These are phyloP conservation scores for Suillus alpinus DNA, from an alignment of 768 basidiomycete genomes.

Conservation along the genomic window DNA sequence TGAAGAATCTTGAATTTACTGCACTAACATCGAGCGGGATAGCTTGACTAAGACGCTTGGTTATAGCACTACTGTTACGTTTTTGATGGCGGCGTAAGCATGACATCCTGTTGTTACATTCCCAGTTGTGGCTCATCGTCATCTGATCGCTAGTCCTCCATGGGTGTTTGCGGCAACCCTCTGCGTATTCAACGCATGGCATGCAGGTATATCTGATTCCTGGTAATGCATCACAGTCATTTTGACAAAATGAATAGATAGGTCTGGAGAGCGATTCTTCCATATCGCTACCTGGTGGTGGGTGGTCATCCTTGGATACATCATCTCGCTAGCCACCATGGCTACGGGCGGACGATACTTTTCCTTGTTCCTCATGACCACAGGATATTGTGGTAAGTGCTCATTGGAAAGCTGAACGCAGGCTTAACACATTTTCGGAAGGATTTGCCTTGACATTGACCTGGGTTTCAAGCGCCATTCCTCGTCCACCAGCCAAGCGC, in stretches of 20 bases:
- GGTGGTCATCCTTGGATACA: conserved; percentile 57
- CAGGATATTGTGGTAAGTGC: conserved; percentile 42
- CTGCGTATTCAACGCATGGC: conserved; percentile 51
- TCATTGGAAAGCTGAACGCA: background rate
- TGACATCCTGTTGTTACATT: background rate
- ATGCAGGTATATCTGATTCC: conserved; percentile 39
- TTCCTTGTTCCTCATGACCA: conserved; percentile 63
- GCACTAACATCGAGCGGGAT: background rate
- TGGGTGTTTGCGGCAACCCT: conserved; percentile 56
- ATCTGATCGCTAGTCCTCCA: conserved; percentile 44
- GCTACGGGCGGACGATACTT: conserved; percentile 53
- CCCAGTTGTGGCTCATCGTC: background rate
- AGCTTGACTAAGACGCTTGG: conserved; percentile 61
- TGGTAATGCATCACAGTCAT: background rate
- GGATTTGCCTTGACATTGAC: conserved; percentile 46
- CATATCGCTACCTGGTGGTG: conserved; percentile 57
- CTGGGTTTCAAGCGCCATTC: conserved; percentile 62
- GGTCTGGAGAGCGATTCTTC: conserved; percentile 64
- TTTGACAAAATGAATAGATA: conserved; percentile 33
- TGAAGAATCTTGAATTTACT: background rate
- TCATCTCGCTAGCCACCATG: conserved; percentile 54
- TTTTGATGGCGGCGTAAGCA: conserved; percentile 60
- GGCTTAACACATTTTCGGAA: conserved; percentile 10
- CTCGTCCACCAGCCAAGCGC: conserved; percentile 53
- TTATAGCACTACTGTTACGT: conserved; percentile 53